These are phyloP conservation scores for Heterobasidion annosum DNA, from an alignment of 1,284 basidiomycete species.

Conservation along the genomic window DNA sequence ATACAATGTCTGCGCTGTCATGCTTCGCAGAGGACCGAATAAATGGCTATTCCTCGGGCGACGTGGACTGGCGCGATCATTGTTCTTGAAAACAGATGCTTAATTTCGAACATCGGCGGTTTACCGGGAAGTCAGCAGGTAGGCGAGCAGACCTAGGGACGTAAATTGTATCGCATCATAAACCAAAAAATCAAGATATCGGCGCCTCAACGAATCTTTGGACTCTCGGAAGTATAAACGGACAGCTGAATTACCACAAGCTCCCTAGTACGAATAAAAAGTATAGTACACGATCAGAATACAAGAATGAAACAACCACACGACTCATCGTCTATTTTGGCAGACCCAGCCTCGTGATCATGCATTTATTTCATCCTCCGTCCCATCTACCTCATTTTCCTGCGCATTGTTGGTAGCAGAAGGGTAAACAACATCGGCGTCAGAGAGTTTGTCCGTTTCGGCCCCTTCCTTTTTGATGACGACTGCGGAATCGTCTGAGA, in stretches of 20 bases:
- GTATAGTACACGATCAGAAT: background rate
- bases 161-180: too few relatives aligned
- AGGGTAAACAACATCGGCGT: background rate
- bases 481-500: background rate
- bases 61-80: background rate
- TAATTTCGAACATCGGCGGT: too few relatives aligned
- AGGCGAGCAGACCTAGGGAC: too few relatives aligned
- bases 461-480: background rate
- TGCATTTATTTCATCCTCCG: background rate
- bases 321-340: background rate
- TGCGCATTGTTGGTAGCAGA: background rate
- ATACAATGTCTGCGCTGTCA: background rate
- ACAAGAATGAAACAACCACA: background rate
- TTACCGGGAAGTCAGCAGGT: too few relatives aligned
- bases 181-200: too few relatives aligned
- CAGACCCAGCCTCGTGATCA: background rate
- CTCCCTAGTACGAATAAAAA: background rate
- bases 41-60: slow-evolving; percentile 26
- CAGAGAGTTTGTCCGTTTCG: background rate
- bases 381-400: background rate
- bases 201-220: too few relatives aligned
- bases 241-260: background rate
- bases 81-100: too few relatives aligned
- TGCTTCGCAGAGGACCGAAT: slow-evolving; percentile 16
- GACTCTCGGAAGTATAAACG: background rate